phyloP scores from a whole-genome alignment of 495 filamentous ascomycete species.

The Penicillium flavigenum region DNA sequence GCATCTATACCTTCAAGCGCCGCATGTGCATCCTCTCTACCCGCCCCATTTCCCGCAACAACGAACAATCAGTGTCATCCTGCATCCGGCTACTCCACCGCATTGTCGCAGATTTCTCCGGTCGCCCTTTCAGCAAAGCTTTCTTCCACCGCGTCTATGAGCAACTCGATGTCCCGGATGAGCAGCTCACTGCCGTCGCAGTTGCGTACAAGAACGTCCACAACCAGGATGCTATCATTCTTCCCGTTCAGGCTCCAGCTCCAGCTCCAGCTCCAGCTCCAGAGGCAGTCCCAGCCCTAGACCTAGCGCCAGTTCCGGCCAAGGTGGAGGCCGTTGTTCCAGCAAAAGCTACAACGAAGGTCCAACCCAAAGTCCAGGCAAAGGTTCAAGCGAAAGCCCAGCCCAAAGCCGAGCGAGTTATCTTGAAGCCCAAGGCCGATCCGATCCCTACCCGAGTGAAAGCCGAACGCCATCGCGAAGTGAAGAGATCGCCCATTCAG shows the following conservation, averaged over 20 bases:
- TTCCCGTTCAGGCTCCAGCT: constrained; percentile 28
- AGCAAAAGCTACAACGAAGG: neutral
- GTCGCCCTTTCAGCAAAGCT: constrained; percentile 55
- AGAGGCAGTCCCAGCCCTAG: neutral
- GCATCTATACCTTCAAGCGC: constrained; percentile 71
- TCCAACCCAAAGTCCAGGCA: neutral
- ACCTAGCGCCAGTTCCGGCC: neutral
- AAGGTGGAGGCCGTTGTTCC: neutral
- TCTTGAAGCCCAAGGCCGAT: neutral
- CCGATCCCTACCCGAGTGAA: constrained; percentile 1
- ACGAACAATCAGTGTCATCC: constrained; percentile 46
- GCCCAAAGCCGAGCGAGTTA: neutral
- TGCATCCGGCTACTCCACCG: constrained; percentile 59
- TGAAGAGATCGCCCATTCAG: constrained; percentile 4
- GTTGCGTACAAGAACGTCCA: constrained; percentile 57
- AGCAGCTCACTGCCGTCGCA: constrained; percentile 56
- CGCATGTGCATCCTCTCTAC: constrained; percentile 57
- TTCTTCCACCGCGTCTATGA: constrained; percentile 62
- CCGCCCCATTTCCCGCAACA: constrained; percentile 26
- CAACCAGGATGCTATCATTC: constrained; percentile 46
- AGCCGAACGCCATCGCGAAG: constrained; percentile 1
- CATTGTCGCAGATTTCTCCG: constrained; percentile 59
- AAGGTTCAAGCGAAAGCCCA: neutral
- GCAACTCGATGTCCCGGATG: constrained; percentile 56
- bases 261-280: neutral